Conservation (phyloP, 352 stramenopile species). For the Phytophthora citrophthora region DNA sequence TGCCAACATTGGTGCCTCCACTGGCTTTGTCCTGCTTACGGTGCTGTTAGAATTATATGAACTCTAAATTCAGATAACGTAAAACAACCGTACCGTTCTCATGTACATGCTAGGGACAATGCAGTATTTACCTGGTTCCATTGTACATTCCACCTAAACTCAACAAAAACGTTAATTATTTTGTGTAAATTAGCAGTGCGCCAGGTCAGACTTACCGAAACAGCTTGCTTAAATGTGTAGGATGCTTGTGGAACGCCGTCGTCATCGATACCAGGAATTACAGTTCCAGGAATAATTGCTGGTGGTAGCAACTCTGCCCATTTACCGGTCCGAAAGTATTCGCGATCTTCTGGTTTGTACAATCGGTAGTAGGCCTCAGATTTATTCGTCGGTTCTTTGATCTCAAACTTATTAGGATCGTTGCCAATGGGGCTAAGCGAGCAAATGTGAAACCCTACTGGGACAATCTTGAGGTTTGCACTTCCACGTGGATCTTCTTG, state of each 20-base stretch:
- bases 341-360: conserved; percentile 68
- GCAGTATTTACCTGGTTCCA: conserved; percentile 81
- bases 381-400: conserved; percentile 70
- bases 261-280: conserved; percentile 67
- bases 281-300: conserved; percentile 76
- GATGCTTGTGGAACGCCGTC: conserved; percentile 73
- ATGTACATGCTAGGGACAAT: conserved; percentile 91
- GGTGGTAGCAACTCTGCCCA: conserved; percentile 60
- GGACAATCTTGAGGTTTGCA: conserved; percentile 74
- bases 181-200: too few species aligned
- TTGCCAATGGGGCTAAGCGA: conserved; percentile 45
- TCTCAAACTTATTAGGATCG: conserved; percentile 55
- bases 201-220: conserved; percentile 49
- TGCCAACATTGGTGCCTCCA: conserved; percentile 79
- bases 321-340: conserved; percentile 66
- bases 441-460: conserved; percentile 85
- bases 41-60: neutral
- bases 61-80: neutral
- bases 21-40: conserved; percentile 68
- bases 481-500: conserved; percentile 84
- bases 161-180: too few species aligned
- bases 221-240: conserved; percentile 87
- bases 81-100: conserved; percentile 57
- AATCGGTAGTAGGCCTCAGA: conserved; percentile 69
- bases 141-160: conserved; percentile 62